These are phyloP conservation scores for Pholiota conissans DNA, from an alignment of 768 basidiomycete genomes.

Conservation along the genomic window DNA sequence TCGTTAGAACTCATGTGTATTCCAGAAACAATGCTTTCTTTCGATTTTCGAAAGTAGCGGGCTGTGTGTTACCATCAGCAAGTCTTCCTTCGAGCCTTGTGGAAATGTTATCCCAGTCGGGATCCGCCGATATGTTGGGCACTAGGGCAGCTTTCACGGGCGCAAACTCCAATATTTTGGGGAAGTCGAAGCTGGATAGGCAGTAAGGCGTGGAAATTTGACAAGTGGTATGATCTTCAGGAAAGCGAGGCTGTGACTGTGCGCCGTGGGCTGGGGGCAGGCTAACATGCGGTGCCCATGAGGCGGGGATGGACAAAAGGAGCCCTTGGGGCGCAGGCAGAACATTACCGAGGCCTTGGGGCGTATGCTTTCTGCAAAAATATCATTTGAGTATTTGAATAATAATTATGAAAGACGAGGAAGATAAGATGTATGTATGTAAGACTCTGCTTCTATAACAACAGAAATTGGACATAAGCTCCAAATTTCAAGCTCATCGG, in stretches of 20 bases:
- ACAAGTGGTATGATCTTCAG: slow-evolving; percentile 2
- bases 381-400: not conserved
- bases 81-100: not conserved
- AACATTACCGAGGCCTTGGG: not conserved
- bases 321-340: not conserved
- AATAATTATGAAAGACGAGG: not conserved
- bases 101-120: not conserved
- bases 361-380: not conserved
- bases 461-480: not conserved
- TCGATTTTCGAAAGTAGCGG: not conserved
- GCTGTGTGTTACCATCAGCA: not conserved
- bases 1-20: too few species aligned
- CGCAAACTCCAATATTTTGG: not conserved
- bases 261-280: slow-evolving; percentile 13
- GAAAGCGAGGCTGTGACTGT: slow-evolving; percentile 2
- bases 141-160: not conserved
- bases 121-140: not conserved
- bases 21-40: not conserved
- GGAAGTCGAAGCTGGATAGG: not conserved
- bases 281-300: slow-evolving; percentile 7
- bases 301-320: slow-evolving; percentile 1
- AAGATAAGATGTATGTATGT: not conserved
- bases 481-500: not conserved
- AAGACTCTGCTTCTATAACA: too few species aligned
- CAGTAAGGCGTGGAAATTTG: not conserved